phyloP scores from a whole-genome alignment of 805 yeast species.

The Starmera dryadoides region DNA sequence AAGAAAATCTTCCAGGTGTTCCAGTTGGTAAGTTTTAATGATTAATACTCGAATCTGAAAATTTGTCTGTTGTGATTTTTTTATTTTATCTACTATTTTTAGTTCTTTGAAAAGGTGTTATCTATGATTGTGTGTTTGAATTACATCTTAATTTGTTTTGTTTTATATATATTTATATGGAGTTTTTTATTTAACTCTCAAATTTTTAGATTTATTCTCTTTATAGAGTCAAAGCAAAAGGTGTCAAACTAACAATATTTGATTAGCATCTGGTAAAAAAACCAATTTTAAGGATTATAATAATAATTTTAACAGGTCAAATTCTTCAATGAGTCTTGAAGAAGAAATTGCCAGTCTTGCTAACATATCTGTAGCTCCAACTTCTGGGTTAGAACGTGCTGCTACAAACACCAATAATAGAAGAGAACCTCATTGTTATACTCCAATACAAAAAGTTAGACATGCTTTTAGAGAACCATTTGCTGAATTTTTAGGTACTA shows the following conservation, averaged over 20 bases:
- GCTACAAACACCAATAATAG: conserved; percentile 15
- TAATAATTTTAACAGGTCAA: too few relatives aligned
- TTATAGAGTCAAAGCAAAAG: too few relatives aligned
- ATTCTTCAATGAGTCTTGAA: neutral
- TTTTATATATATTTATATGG: neutral
- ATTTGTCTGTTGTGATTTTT: too few relatives aligned
- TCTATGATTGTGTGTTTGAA: too few relatives aligned
- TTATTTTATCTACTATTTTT: too few relatives aligned
- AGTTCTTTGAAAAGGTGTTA: too few relatives aligned
- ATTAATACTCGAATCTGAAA: too few relatives aligned
- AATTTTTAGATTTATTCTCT: too few relatives aligned
- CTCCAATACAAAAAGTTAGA: conserved; percentile 18
- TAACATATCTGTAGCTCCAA: conserved; percentile 16
- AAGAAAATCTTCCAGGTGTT: conserved; percentile 12
- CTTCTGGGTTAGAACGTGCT: conserved; percentile 20
- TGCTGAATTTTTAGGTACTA: conserved; percentile 47
- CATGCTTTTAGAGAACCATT: conserved; percentile 34
- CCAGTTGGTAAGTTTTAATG: conserved; percentile 19
- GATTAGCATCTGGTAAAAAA: too few relatives aligned
- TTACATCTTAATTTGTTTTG: too few relatives aligned
- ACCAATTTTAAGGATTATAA: too few relatives aligned
- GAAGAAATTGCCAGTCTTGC: conserved; percentile 2
- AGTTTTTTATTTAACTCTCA: neutral
- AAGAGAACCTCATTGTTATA: conserved; percentile 9
- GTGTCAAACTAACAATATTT: too few relatives aligned